Conservation (phyloP, 176 grass and related monocot genomes). For the Hordeum marinum region DNA sequence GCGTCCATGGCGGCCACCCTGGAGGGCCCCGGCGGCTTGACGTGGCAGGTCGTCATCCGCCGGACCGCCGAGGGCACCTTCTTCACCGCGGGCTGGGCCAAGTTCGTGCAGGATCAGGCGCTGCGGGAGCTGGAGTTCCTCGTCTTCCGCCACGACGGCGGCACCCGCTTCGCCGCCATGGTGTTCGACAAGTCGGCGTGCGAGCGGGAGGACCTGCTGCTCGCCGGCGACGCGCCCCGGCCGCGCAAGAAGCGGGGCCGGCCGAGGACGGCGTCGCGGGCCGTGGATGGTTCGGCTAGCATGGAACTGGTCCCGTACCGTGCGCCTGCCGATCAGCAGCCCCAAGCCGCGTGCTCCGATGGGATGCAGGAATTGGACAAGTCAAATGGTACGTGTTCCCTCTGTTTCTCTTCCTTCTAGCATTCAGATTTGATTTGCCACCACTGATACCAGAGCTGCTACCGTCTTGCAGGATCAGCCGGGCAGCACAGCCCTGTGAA, state of each 20-base stretch:
- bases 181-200: constrained; percentile 73
- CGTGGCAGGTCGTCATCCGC: constrained; percentile 57
- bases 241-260: constrained; percentile 27
- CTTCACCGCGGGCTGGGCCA: constrained; percentile 61
- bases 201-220: constrained; percentile 51
- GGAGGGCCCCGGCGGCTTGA: constrained; percentile 60
- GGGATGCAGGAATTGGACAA: not conserved
- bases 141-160: constrained; percentile 65
- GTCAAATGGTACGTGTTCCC: not conserved
- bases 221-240: not conserved
- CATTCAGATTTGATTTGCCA: no score
- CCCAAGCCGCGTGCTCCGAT: not conserved
- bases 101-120: constrained; percentile 66
- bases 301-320: constrained; percentile 40
- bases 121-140: constrained; percentile 69
- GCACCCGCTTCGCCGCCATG: constrained; percentile 53
- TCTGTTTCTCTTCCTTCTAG: not conserved
- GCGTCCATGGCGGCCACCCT: constrained; percentile 52
- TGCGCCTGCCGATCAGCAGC: not conserved
- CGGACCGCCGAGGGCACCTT: constrained; percentile 49
- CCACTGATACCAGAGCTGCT: no score
- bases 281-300: constrained; percentile 16
- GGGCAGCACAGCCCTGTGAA: not conserved
- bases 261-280: not conserved
- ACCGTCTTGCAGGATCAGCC: not conserved